Evolutionary conservation across 345 rosid genomes (phyloP).

Genomic region (Gossypium raimondii): DNA sequence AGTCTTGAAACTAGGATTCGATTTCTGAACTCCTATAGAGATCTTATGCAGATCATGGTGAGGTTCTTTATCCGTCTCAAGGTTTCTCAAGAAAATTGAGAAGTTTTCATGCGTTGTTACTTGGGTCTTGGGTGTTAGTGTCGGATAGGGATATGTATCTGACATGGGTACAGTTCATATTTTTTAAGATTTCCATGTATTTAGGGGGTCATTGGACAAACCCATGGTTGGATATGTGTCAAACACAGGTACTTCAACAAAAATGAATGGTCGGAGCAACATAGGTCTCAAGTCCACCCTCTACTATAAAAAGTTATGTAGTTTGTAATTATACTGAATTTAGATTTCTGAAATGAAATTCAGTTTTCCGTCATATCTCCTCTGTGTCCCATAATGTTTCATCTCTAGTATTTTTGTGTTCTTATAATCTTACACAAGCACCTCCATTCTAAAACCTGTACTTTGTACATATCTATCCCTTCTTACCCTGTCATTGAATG

Average conservation of each 20-base stretch:
- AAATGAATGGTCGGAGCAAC: not conserved
- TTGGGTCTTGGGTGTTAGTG: not conserved
- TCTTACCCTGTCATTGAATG: not conserved
- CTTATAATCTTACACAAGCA: not conserved
- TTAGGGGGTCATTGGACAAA: not conserved
- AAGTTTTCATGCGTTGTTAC: not conserved
- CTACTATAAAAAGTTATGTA: not conserved
- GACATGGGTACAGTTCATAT: not conserved
- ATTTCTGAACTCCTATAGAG: conserved; percentile 3
- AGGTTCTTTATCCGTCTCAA: not conserved
- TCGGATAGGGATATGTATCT: not conserved
- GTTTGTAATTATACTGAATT: not conserved
- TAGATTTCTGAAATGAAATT: not conserved
- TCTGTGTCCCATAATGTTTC: not conserved
- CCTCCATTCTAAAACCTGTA: not conserved
- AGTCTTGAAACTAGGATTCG: not conserved
- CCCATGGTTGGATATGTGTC: not conserved
- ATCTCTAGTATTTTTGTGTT: not conserved
- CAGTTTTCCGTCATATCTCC: not conserved
- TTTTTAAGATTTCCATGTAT: not conserved
- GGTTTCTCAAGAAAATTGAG: not conserved
- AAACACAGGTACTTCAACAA: not conserved
- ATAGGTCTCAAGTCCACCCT: not conserved
- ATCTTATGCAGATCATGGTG: not conserved
- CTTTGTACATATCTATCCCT: not conserved